phyloP scores from a whole-genome alignment of 2,329 filamentous ascomycete genomes.

The Mycosphaerella sp. region DNA sequence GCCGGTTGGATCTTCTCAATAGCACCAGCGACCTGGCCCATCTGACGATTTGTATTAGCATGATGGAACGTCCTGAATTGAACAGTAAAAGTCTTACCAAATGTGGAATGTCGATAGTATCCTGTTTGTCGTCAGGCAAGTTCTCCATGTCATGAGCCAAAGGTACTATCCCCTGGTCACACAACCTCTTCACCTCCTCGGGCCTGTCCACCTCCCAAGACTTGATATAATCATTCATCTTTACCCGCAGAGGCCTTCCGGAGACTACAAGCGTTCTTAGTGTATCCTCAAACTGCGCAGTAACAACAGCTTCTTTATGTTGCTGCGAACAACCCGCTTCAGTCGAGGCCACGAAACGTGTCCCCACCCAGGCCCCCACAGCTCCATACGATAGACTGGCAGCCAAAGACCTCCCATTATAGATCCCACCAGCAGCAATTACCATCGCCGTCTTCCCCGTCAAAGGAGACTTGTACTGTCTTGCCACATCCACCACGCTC shows the following conservation, averaged over 20 bases:
- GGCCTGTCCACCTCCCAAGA: constrained; percentile 68
- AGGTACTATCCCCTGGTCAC: constrained; percentile 69
- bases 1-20: constrained; percentile 75
- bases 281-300: constrained; percentile 73
- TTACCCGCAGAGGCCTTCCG: constrained; percentile 72
- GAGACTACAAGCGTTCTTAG: constrained; percentile 74
- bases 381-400: constrained; percentile 82
- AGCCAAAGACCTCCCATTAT: constrained; percentile 73
- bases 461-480: constrained; percentile 62
- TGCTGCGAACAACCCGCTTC: constrained; percentile 75
- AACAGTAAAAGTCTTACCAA: constrained; percentile 35
- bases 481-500: constrained; percentile 76
- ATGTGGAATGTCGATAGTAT: constrained; percentile 78
- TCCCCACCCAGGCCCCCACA: constrained; percentile 87
- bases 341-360: constrained; percentile 74
- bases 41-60: constrained; percentile 34
- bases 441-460: constrained; percentile 68
- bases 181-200: constrained; percentile 67
- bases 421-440: constrained; percentile 82
- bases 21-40: constrained; percentile 85
- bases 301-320: constrained; percentile 79
- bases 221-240: constrained; percentile 75
- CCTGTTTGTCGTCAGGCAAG: constrained; percentile 54
- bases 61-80: too few relatives aligned
- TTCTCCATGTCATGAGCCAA: constrained; percentile 64